Conservation (phyloP, 495 filamentous ascomycete genomes). For the Xylaria longipes region DNA sequence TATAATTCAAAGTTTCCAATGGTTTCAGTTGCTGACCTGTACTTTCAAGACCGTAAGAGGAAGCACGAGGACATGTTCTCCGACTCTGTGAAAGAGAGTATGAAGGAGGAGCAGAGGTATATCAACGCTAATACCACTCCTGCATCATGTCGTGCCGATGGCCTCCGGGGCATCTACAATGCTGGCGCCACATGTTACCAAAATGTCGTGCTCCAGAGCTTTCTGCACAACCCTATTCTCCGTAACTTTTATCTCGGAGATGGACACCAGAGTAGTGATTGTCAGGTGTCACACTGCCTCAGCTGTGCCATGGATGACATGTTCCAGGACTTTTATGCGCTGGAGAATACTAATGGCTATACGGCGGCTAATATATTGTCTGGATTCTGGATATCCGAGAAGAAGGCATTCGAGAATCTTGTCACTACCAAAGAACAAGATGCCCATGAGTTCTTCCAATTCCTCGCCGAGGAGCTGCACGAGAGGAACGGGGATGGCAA, state of each 20-base stretch:
- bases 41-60: slow-evolving; percentile 54
- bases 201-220: slow-evolving; percentile 85
- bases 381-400: slow-evolving; percentile 77
- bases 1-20: background rate
- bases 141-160: slow-evolving; percentile 72
- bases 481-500: slow-evolving; percentile 66
- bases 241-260: slow-evolving; percentile 86
- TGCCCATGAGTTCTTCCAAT: slow-evolving; percentile 94
- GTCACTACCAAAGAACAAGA: slow-evolving; percentile 94
- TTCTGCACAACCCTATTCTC: slow-evolving; percentile 87
- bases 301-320: slow-evolving; percentile 90
- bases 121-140: slow-evolving; percentile 65
- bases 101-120: slow-evolving; percentile 65
- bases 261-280: slow-evolving; percentile 76
- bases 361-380: slow-evolving; percentile 81
- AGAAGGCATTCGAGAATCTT: slow-evolving; percentile 67
- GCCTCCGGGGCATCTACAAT: slow-evolving; percentile 88
- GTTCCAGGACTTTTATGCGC: slow-evolving; percentile 85
- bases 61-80: slow-evolving; percentile 66
- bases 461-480: slow-evolving; percentile 86
- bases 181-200: slow-evolving; percentile 94
- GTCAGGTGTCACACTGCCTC: slow-evolving; percentile 71
- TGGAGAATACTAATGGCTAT: slow-evolving; percentile 81
- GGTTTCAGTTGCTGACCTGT: background rate
- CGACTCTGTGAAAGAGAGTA: slow-evolving; percentile 57